A percentile compares a stretch with the other conserved stretches of the same genome.
Conservation (phyloP, 2,329 filamentous ascomycete species). For the Diatrype stigma region DNA sequence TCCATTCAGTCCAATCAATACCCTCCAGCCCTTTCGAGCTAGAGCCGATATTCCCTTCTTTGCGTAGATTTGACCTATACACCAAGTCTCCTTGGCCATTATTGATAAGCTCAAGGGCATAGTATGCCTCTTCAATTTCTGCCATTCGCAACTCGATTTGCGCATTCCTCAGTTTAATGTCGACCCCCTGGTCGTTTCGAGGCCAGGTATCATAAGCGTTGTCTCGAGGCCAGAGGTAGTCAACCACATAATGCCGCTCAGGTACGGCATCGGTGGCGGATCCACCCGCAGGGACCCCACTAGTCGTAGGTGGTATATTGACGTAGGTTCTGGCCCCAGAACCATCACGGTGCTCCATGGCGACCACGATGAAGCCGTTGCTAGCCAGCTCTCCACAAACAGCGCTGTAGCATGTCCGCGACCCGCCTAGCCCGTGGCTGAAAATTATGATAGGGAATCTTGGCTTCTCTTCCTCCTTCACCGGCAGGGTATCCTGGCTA, state of each 20-base stretch:
- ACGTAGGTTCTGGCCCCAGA: conserved; percentile 58
- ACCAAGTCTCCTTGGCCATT: conserved; percentile 49
- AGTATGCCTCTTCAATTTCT: conserved; percentile 61
- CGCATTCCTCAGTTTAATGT: conserved; percentile 53
- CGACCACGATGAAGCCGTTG: conserved; percentile 61
- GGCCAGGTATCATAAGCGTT: conserved; percentile 48
- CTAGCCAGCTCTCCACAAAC: conserved; percentile 64
- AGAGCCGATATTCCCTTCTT: conserved; percentile 53
- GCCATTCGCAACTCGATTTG: conserved; percentile 60
- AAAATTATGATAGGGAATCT: conserved; percentile 61
- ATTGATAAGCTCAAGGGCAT: conserved; percentile 51
- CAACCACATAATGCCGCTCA: conserved; percentile 44
- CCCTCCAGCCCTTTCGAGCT: conserved; percentile 56
- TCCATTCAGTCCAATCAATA: conserved; percentile 53
- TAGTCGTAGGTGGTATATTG: conserved; percentile 45
- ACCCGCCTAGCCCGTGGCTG: conserved; percentile 62
- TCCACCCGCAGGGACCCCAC: conserved; percentile 25
- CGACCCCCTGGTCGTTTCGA: conserved; percentile 55
- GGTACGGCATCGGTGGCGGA: conserved; percentile 31
- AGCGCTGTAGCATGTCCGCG: conserved; percentile 57
- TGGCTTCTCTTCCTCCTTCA: conserved; percentile 27
- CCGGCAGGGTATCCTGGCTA: too few species aligned
- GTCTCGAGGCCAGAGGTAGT: conserved; percentile 61
- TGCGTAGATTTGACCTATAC: conserved; percentile 47
- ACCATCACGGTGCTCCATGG: conserved; percentile 62